Evolutionary conservation across 129 eudicot species (phyloP), one percentile per base, ranked within the genome.

Genomic region (Flaveria robusta): DNA sequence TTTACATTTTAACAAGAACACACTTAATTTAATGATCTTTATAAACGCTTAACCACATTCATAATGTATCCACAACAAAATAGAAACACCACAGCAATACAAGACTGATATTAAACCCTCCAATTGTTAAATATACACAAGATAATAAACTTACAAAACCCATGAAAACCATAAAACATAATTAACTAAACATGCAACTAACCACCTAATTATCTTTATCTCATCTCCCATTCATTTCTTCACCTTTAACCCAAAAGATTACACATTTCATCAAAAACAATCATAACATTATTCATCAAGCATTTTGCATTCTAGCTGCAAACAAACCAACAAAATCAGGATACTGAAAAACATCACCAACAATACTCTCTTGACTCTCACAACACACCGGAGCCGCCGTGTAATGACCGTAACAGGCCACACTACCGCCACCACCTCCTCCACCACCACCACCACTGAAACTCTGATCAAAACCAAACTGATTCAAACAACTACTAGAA

Each of bases 231-330:
- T 24, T 54, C 3, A 7, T n/a, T 23, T 24, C 56, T 2, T 2
- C 42, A 39, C 27, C 26, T 1, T 45, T 1, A 51, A 24, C 65
- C 65, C 68, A 79, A 71, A 60, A 69, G 2, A 50, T 11, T 11
- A 65, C 16, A 66, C 8, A 42, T 16, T 18, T 34, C 31, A 71
- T 7, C 23, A 43, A 68, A 13, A 46, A 41, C 3, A 41, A 34
- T 22, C 15, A 43, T 14, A 0, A 5, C 2, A n/a, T 23, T 13
- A 43, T 62, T 64, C 59, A 8, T 81, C 54, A 85, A 37, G 84
- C 88, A 79, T 88, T 86, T 29, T 85, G 89, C 37, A 88, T 63
- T 16, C 80, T 75, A 29, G 87, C 83, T 11, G 88, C 81, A 72
- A 77, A 84, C 18, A 84, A 45, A 15, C 86, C 81, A 15, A 79